phyloP scores from a whole-genome alignment of 768 basidiomycete genomes.

The Dioszegia aurantiaca region DNA sequence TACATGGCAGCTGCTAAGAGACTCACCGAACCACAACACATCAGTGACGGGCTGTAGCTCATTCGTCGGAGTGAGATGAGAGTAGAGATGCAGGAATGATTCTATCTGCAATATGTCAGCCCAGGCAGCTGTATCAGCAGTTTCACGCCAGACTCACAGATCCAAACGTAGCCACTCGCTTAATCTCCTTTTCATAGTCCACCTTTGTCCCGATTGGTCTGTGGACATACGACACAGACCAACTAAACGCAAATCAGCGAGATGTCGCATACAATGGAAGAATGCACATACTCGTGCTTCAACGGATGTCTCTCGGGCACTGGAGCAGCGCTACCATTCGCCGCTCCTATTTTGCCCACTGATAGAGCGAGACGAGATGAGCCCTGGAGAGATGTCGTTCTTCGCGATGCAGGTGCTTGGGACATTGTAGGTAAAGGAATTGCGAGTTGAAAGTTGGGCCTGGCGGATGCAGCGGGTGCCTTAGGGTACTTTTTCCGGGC shows the following conservation, averaged over 20 bases:
- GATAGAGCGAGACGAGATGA: slow-evolving; percentile 41
- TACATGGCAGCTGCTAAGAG: too few relatives aligned
- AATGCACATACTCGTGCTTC: slow-evolving; percentile 39
- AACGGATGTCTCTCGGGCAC: slow-evolving; percentile 39
- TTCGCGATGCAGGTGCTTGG: slow-evolving; percentile 12
- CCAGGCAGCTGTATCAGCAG: background rate
- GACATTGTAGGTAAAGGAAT: too few relatives aligned
- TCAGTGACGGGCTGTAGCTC: slow-evolving; percentile 84
- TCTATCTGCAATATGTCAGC: slow-evolving; percentile 63
- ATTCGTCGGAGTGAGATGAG: slow-evolving; percentile 83
- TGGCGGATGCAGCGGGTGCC: too few relatives aligned
- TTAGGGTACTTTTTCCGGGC: too few relatives aligned
- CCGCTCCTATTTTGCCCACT: slow-evolving; percentile 24
- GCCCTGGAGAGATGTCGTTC: slow-evolving; percentile 36
- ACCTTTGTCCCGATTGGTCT: slow-evolving; percentile 84
- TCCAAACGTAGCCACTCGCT: slow-evolving; percentile 82
- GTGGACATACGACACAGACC: slow-evolving; percentile 57
- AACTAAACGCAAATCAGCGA: slow-evolving; percentile 31
- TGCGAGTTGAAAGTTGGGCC: too few relatives aligned
- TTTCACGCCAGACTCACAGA: slow-evolving; percentile 60
- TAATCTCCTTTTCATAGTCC: slow-evolving; percentile 92
- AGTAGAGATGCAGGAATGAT: slow-evolving; percentile 92
- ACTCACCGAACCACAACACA: slow-evolving; percentile 70
- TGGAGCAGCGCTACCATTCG: slow-evolving; percentile 2
- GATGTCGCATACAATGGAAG: background rate